Conservation (phyloP, 495 filamentous ascomycete genomes). For the Penicillium ucsense region DNA sequence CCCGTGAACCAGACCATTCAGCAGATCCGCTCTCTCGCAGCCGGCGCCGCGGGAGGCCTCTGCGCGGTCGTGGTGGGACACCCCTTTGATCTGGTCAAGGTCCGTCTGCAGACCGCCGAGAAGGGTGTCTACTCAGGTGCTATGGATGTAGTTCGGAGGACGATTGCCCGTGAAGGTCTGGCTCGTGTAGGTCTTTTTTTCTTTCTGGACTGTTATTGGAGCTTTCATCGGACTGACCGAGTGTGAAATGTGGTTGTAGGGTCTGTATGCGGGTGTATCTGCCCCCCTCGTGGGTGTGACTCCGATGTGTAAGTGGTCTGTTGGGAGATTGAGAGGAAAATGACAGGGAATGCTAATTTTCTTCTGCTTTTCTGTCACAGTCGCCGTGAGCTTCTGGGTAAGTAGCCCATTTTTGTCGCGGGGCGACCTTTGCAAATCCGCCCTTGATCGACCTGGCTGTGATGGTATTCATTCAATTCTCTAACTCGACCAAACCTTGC, state of each 20-base stretch:
- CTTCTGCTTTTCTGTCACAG: slow-evolving; percentile 27
- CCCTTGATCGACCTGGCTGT: too few relatives aligned
- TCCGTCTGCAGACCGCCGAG: slow-evolving; percentile 91
- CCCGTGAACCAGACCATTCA: slow-evolving; percentile 35
- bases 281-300: slow-evolving; percentile 93
- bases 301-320: slow-evolving; percentile 82
- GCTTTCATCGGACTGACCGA: too few relatives aligned
- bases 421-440: not conserved
- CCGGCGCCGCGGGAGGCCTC: slow-evolving; percentile 87
- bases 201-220: too few relatives aligned
- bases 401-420: slow-evolving; percentile 2
- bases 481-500: slow-evolving; percentile 9
- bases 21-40: slow-evolving; percentile 67
- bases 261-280: slow-evolving; percentile 93
- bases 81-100: slow-evolving; percentile 96
- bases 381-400: slow-evolving; percentile 93
- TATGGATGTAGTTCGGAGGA: slow-evolving; percentile 84
- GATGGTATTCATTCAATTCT: not conserved
- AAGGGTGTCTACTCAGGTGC: slow-evolving; percentile 85
- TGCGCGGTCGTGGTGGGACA: slow-evolving; percentile 91
- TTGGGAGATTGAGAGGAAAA: not conserved
- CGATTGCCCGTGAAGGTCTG: slow-evolving; percentile 77
- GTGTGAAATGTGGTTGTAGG: slow-evolving; percentile 27
- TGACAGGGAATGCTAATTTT: too few relatives aligned
- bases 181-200: slow-evolving; percentile 37